Conservation (phyloP, 805 yeast genomes). For the Spencermartinsiella europaea region DNA sequence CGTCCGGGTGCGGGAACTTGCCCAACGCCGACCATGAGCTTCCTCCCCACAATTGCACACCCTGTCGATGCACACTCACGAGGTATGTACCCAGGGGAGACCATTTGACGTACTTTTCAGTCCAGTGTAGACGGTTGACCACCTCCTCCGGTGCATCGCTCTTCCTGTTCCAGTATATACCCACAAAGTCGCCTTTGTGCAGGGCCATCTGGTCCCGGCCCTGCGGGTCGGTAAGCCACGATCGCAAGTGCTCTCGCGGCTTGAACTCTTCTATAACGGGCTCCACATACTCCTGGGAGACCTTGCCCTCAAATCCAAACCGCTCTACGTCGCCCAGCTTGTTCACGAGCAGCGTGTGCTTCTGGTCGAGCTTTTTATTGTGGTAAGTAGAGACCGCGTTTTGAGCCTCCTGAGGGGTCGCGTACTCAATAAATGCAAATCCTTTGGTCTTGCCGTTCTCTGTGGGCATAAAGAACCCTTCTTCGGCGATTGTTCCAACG, state of each 20-base stretch:
- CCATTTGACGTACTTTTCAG: conserved; percentile 80
- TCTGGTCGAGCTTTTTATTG: conserved; percentile 88
- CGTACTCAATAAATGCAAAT: conserved; percentile 72
- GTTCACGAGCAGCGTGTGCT: conserved; percentile 84
- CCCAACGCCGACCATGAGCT: conserved; percentile 63
- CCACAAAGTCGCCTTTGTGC: conserved; percentile 75
- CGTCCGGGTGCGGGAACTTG: conserved; percentile 84
- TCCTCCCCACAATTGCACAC: conserved; percentile 97
- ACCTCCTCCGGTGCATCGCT: conserved; percentile 67
- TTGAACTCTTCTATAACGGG: conserved; percentile 70
- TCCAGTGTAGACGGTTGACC: conserved; percentile 77
- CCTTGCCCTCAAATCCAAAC: conserved; percentile 60
- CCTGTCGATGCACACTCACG: conserved; percentile 86
- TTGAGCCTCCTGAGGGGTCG: conserved; percentile 58
- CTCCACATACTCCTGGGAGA: conserved; percentile 53
- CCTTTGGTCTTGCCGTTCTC: conserved; percentile 68
- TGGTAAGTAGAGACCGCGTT: conserved; percentile 76
- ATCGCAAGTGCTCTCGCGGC: conserved; percentile 73
- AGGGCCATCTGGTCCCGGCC: conserved; percentile 88
- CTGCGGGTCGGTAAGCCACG: conserved; percentile 84
- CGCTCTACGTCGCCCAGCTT: conserved; percentile 77
- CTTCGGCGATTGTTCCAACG: conserved; percentile 63
- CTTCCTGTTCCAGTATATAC: conserved; percentile 81
- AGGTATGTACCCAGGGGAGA: conserved; percentile 91
- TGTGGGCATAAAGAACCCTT: conserved; percentile 77